A percentile compares a stretch with the other conserved stretches of the same genome.
Evolutionary conservation across 2,329 filamentous ascomycete species (phyloP).

Genomic region (Penicillium sclerotiorum): DNA sequence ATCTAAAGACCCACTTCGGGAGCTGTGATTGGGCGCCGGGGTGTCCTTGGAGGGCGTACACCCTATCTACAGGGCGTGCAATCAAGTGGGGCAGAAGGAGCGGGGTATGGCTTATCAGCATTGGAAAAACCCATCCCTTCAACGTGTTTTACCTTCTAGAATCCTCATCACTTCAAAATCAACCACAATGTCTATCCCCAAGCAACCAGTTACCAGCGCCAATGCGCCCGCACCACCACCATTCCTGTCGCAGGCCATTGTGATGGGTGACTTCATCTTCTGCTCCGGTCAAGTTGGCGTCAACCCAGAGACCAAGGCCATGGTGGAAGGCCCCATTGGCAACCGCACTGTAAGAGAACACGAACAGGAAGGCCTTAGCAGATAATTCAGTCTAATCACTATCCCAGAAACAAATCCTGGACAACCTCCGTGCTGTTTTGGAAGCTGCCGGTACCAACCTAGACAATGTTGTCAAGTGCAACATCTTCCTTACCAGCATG

Average conservation of each 20-base stretch:
- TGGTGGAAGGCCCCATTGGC: conserved; percentile 24
- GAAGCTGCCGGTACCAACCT: conserved; percentile 14
- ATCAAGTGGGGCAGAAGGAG: no score
- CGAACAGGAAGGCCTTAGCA: not conserved
- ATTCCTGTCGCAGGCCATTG: conserved; percentile 29
- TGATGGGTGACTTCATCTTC: conserved; percentile 29
- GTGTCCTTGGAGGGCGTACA: no score
- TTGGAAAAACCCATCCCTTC: no score
- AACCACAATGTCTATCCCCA: conserved; percentile 9
- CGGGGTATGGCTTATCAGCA: no score
- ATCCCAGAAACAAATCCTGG: conserved; percentile 7
- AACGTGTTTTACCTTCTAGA: no score
- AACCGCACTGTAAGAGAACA: conserved; percentile 24
- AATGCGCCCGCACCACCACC: conserved; percentile 24
- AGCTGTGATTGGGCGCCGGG: no score
- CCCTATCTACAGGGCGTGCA: no score
- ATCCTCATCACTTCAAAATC: no score
- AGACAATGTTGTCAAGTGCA: conserved; percentile 21
- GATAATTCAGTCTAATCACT: not conserved
- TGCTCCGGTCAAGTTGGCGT: conserved; percentile 30
- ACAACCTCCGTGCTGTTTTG: conserved; percentile 18
- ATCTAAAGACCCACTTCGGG: no score
- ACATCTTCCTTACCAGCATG: conserved; percentile 22
- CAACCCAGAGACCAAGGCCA: conserved; percentile 20
- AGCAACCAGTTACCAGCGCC: conserved; percentile 1